phyloP scores from a whole-genome alignment of 2,329 filamentous ascomycete genomes.

The Fusarium guadeloupense region DNA sequence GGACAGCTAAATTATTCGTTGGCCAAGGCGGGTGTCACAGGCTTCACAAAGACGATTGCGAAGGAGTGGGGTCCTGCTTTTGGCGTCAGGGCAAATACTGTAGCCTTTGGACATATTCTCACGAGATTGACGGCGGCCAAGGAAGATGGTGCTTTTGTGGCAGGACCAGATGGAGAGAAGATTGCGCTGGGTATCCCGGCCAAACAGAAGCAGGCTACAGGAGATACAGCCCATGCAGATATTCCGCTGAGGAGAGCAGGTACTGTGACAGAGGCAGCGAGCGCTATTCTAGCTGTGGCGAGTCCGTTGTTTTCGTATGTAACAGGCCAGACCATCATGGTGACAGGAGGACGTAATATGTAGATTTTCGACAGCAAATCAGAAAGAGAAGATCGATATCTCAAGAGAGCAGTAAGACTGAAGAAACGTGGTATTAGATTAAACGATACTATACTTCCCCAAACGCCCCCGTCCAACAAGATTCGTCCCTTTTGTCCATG shows the following conservation, averaged over 20 bases:
- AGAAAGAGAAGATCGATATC: neutral
- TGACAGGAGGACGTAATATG: constrained; percentile 79
- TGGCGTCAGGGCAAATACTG: constrained; percentile 82
- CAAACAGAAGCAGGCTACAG: constrained; percentile 60
- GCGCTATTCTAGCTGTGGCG: constrained; percentile 78
- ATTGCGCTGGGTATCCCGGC: constrained; percentile 78
- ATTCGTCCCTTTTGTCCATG: constrained; percentile 38
- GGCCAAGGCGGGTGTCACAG: constrained; percentile 84
- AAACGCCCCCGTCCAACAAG: constrained; percentile 46
- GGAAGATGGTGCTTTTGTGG: constrained; percentile 82
- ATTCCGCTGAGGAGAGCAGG: constrained; percentile 83
- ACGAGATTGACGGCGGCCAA: constrained; percentile 86
- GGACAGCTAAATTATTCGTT: constrained; percentile 91
- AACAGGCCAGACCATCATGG: constrained; percentile 85
- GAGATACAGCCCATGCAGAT: constrained; percentile 64
- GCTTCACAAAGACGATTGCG: constrained; percentile 87
- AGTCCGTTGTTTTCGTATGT: constrained; percentile 88
- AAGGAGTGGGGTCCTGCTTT: constrained; percentile 91
- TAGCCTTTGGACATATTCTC: constrained; percentile 84
- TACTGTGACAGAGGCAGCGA: constrained; percentile 81
- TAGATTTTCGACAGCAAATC: constrained; percentile 38
- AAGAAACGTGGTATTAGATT: constrained; percentile 47
- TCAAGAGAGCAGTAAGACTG: constrained; percentile 19
- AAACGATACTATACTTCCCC: constrained; percentile 45
- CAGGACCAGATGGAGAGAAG: constrained; percentile 78